phyloP scores from a whole-genome alignment of 768 basidiomycete species.

The Trametes gibbosa region DNA sequence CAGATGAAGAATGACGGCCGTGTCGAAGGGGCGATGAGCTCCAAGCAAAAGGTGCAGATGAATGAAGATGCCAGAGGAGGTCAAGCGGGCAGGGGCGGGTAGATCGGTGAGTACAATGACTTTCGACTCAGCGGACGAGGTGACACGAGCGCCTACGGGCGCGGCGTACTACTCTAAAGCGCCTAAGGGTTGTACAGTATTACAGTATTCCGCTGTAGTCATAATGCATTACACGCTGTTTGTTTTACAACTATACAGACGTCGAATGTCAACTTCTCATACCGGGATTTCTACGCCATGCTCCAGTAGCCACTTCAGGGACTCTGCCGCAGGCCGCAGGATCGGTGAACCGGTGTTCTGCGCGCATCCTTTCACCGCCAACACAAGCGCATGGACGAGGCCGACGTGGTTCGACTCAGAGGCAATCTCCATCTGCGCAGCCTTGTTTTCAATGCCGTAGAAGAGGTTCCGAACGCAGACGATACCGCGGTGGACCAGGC shows the following conservation, averaged over 20 bases:
- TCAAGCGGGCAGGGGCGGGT: neutral
- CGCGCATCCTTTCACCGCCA: constrained; percentile 43
- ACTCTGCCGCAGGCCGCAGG: constrained; percentile 49
- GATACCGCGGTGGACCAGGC: constrained; percentile 74
- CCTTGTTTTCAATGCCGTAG: constrained; percentile 42
- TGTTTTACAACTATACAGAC: neutral
- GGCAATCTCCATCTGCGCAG: constrained; percentile 41
- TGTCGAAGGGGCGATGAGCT: neutral
- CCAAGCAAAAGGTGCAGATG: neutral
- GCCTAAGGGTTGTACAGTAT: no score
- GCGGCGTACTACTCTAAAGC: no score
- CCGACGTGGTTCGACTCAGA: constrained; percentile 52
- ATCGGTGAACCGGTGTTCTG: constrained; percentile 38
- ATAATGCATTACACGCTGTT: neutral
- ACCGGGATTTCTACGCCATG: constrained; percentile 20
- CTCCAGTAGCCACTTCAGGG: constrained; percentile 42
- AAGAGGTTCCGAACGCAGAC: constrained; percentile 70
- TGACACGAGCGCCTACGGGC: neutral
- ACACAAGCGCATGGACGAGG: constrained; percentile 51
- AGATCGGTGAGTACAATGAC: neutral
- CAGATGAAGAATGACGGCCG: neutral
- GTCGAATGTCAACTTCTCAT: neutral
- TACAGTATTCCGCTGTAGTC: no score
- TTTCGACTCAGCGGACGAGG: neutral
- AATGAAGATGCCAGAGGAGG: neutral